Evolutionary conservation across 2,329 filamentous ascomycete genomes (phyloP), one percentile per base, ranked within the genome.

Genomic region (Trichoderma atrobrunneum): DNA sequence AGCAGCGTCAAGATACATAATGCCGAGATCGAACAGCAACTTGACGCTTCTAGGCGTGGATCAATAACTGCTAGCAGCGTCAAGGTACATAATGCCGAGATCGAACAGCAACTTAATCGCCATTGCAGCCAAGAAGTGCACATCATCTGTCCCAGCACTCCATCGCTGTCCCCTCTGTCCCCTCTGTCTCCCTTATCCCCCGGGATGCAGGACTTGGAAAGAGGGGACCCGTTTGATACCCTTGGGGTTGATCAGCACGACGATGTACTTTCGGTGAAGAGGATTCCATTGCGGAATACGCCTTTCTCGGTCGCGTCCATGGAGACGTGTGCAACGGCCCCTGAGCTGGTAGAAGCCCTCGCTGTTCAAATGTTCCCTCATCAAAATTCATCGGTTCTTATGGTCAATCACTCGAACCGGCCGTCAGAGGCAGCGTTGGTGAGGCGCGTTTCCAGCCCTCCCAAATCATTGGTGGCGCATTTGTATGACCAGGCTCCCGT

Each of bases 361-460:
- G 88, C 87, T 51, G 85, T 91, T 70, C 89, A 85, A 73, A 88
- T 91, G 76, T 90, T 87, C 74, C 85, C 87, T 24, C 89, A 91
- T 74, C 88, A 91, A 76, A 91, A 91, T 75, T 89, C 86, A 62
- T 91, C 89, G 5, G 81, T 91, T 12, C 78, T 90, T 56, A 85
- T 91, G 80, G 87, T 91, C 34, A 82, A 90, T 74, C 86, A 90
- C 76, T 85, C 85, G 11, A 83, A 81, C 56, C 86, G 84, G 77
- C 85, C 84, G 28, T 86, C 85, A 0, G 85, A 87, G 71, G 81
- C 79, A 60, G 83, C 84, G 24, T 83, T 84, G 59, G 83, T 84
- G 60, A 67, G 73, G 4, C 75, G 77, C 16, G 71, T 77, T 54
- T 73, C 77, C 3, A 75, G 78, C 51, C 79, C 81, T 18, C 80